Base-by-base conservation (phyloP, 2,329 filamentous ascomycete species). In the Clonostachys solani region DNA sequence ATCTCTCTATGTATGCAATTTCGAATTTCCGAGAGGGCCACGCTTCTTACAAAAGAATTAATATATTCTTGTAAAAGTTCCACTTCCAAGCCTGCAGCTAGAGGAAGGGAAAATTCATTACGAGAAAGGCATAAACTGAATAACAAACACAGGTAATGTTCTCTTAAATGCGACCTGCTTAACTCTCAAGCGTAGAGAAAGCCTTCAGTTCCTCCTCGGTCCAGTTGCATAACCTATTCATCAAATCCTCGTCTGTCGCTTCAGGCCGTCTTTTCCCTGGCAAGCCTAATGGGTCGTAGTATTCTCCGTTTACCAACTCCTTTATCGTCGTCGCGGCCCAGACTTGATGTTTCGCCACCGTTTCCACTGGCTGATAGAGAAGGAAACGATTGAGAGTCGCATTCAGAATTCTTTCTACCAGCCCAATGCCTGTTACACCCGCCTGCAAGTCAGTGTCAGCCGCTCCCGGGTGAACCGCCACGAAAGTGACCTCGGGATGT, bases 161-260 rank as follows among this genome's bases (percentile, higher is more conserved):
- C 9, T 4, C 3, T 29, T 10, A 29, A 4, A 10, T 29, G 23
- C 10, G 23, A 10, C 9, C 9, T 29, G 23, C 23, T 29, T 29
- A 6, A 10, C 9, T 10, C 23, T 29, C 23, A 10, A 29, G 23
- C 23, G 23, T 29, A 29, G 23, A 29, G 23, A 29, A 38, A 7
- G 3, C 6, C 36, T 18, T 38, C 15, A 62, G 41, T 50, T 61
- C 57, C 43, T 58, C 50, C 49, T 60, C 55, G 4, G 59, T 61
- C 60, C 59, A 62, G 13, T 59, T 57, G 59, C 60, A 61, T n/a
- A 61, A 34, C 45, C 54, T 54, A 47, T 55, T 51, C 16, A 50
- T 50, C 13, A 60, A 35, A 16, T 51, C 55, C 15, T 56, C 50
- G 18, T 60, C 51, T 43, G 46, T 52, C 4, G 50, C 46, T 15